phyloP scores from a whole-genome alignment of 2,329 filamentous ascomycete species.

The Talaromyces sp. region DNA sequence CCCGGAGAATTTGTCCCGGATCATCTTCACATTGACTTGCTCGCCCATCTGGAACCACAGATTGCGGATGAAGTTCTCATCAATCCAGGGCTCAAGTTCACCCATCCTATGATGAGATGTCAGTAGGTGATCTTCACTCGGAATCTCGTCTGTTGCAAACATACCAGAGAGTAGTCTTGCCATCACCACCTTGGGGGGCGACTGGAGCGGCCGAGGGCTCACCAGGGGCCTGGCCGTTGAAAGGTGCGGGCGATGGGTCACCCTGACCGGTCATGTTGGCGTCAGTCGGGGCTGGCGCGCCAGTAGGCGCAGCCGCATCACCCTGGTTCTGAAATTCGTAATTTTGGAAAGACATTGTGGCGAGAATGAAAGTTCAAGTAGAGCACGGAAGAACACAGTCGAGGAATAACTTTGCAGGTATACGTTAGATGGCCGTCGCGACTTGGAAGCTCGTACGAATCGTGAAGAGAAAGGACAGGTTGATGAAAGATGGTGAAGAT shows the following conservation, averaged over 20 bases:
- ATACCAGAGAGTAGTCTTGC: conserved; percentile 55
- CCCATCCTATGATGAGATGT: conserved; percentile 74
- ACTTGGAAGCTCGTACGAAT: conserved; percentile 34
- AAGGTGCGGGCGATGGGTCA: conserved; percentile 50
- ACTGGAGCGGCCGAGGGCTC: conserved; percentile 37
- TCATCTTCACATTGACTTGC: conserved; percentile 98
- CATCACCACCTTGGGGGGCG: conserved; percentile 50
- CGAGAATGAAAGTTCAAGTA: conserved; percentile 4
- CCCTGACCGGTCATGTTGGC: conserved; percentile 54
- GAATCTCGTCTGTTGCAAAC: conserved; percentile 15
- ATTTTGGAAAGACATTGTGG: conserved; percentile 53
- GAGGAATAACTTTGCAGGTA: conserved; percentile 4
- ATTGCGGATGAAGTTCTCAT: conserved; percentile 96
- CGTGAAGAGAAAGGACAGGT: conserved; percentile 34
- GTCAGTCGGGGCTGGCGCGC: conserved; percentile 46
- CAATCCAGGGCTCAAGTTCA: conserved; percentile 97
- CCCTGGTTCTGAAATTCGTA: conserved; percentile 61
- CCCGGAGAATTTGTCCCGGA: conserved; percentile 98
- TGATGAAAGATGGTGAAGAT: conserved; percentile 24
- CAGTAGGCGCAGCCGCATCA: conserved; percentile 46
- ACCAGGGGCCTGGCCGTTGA: conserved; percentile 45
- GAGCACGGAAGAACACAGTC: conserved; percentile 1
- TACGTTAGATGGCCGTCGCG: conserved; percentile 17
- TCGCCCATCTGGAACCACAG: conserved; percentile 92
- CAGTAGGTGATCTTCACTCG: conserved; percentile 18